A percentile compares a stretch with the other conserved stretches of the same genome.
Conservation (phyloP, 768 basidiomycete genomes). For the Leucosporidium creatinivorum region DNA sequence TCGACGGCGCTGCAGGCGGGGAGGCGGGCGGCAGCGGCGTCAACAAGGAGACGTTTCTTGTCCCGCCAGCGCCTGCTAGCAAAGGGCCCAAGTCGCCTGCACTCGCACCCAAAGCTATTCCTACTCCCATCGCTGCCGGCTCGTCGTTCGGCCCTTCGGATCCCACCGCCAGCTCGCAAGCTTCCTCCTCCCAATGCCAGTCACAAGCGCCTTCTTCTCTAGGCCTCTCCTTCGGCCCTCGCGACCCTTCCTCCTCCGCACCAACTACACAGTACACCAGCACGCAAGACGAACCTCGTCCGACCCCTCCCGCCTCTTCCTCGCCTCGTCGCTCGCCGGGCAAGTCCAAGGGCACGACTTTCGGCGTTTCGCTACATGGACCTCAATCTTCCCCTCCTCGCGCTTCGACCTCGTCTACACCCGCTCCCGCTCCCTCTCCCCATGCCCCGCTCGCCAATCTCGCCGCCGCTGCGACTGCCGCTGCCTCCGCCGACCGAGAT, state of each 20-base stretch:
- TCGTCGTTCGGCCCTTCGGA: constrained; percentile 4
- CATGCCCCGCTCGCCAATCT: background rate
- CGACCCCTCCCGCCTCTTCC: background rate
- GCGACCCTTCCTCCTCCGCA: background rate
- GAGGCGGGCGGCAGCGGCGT: background rate
- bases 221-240: constrained; percentile 10
- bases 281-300: background rate
- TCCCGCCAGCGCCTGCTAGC: background rate
- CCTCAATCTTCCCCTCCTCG: background rate
- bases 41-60: background rate
- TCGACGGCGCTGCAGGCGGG: background rate
- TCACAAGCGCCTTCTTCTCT: background rate
- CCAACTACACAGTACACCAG: background rate
- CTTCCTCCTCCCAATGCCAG: background rate
- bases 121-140: background rate
- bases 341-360: constrained; percentile 9
- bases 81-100: background rate
- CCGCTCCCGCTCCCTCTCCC: background rate
- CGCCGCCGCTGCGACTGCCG: background rate
- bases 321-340: background rate
- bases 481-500: background rate
- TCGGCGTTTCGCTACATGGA: background rate
- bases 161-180: background rate
- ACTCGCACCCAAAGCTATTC: background rate
- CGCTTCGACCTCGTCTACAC: background rate